Evolutionary conservation across 2,329 filamentous ascomycete genomes (phyloP), one percentile per base, ranked within the genome.

Genomic region (Cladorrhinum sp.): DNA sequence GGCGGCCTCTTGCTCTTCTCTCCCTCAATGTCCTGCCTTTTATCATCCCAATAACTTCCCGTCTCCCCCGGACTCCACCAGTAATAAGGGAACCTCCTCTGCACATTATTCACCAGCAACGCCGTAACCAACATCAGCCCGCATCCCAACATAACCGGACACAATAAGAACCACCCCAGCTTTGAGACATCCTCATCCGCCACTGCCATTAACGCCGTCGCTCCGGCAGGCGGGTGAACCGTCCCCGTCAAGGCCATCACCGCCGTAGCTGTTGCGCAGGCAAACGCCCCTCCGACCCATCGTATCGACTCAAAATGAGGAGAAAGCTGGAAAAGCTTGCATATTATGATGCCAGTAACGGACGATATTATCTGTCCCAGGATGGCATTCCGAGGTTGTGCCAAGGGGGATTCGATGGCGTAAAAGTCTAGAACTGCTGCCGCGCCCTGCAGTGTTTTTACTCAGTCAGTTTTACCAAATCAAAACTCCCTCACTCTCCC

Each of bases 391-490:
- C 89, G 85, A 1, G 90, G 90, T 68, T 92, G 89, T 0, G 89
- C 80, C 25, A 92, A 81, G 0, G 89, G 88, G 0, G 88, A 88
- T 54, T 89, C 85, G 66, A 91, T 87, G 51, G 85, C 80, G 67
- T 87, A 86, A 73, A 90, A 92, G 68, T 90, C 83, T 38, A 92
- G 81, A n/a, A 92, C 87, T 13, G 89, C 89, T 2, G 88, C 85
- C 3, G 89, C 89, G 55, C 89, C 89, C 86, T 89, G 61, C 9
- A n/a, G 1, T 32, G 12, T 22, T 20, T 52, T 16, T 58, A 20
- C n/a, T 48, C 2, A n/a, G 4, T 45, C 50, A 52, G 16, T 38
- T 27, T 27, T n/a, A n/a, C 29, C 10, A 16, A 18, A 25, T 16
- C 29, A 7, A 18, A 25, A 10, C 25, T 10, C 4, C 10, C 12